A percentile compares a stretch with the other conserved stretches of the same genome.
These are phyloP conservation scores for Diaporthe amygdali DNA, from an alignment of 2,329 filamentous ascomycete species.

Conservation along the genomic window DNA sequence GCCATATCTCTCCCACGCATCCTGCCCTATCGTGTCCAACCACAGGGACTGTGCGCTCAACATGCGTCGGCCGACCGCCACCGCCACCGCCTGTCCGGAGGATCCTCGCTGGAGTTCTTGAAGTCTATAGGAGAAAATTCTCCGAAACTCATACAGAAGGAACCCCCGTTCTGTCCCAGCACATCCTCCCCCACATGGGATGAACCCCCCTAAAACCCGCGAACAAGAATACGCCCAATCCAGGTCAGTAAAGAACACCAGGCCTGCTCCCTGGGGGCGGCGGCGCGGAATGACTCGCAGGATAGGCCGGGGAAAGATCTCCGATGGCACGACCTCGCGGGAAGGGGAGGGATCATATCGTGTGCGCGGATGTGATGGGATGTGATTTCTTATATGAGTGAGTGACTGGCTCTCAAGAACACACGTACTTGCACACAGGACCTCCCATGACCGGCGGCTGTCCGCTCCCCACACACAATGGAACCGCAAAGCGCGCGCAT, in stretches of 20 bases:
- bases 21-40: not conserved
- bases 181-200: not conserved
- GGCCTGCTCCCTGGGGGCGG: not conserved
- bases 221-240: too few relatives aligned
- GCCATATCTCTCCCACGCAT: not conserved
- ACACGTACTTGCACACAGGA: too few relatives aligned
- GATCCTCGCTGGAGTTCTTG: not conserved
- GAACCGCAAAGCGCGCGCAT: not conserved
- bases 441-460: too few relatives aligned
- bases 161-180: too few relatives aligned
- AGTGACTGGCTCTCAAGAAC: too few relatives aligned
- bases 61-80: not conserved
- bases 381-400: too few relatives aligned
- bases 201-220: not conserved
- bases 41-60: not conserved
- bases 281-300: slow-evolving; percentile 1
- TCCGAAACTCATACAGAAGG: too few relatives aligned
- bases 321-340: not conserved
- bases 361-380: not conserved
- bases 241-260: not conserved
- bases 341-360: not conserved
- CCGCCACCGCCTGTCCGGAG: not conserved
- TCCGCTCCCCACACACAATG: too few relatives aligned
- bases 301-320: not conserved
- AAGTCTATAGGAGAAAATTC: too few relatives aligned